Evolutionary conservation across 345 rosid species (phyloP).

Genomic region (Melaleuca quinquenervia): DNA sequence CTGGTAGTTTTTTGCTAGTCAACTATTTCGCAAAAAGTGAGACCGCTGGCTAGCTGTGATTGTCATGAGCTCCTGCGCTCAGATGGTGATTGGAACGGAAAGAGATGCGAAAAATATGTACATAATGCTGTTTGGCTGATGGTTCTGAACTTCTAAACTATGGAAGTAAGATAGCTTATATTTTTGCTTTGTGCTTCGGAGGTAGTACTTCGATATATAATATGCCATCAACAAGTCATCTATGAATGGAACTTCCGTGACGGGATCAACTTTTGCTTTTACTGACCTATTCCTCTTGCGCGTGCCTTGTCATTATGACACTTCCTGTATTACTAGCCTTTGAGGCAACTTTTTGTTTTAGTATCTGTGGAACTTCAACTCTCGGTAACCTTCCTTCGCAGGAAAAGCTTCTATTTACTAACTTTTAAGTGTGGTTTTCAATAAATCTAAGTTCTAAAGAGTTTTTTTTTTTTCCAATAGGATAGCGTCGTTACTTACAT

Average conservation of each 20-base stretch:
- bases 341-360: background rate
- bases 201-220: too few species aligned
- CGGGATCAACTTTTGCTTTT: background rate
- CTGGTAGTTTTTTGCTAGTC: background rate
- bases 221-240: background rate
- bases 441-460: background rate
- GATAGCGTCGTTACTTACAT: background rate
- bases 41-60: background rate
- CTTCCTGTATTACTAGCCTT: background rate
- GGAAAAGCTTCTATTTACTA: background rate
- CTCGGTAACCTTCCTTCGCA: background rate
- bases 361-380: background rate
- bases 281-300: background rate
- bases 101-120: background rate
- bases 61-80: background rate
- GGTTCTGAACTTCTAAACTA: background rate
- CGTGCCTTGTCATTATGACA: background rate
- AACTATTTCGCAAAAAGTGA: background rate
- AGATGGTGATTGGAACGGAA: background rate
- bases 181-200: background rate
- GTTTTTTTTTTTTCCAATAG: background rate
- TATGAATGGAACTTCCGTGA: background rate
- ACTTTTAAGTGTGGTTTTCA: background rate
- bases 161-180: background rate
- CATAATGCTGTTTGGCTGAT: background rate